These are phyloP conservation scores for Scleroderma bovista DNA, from an alignment of 768 basidiomycete genomes.

Conservation along the genomic window DNA sequence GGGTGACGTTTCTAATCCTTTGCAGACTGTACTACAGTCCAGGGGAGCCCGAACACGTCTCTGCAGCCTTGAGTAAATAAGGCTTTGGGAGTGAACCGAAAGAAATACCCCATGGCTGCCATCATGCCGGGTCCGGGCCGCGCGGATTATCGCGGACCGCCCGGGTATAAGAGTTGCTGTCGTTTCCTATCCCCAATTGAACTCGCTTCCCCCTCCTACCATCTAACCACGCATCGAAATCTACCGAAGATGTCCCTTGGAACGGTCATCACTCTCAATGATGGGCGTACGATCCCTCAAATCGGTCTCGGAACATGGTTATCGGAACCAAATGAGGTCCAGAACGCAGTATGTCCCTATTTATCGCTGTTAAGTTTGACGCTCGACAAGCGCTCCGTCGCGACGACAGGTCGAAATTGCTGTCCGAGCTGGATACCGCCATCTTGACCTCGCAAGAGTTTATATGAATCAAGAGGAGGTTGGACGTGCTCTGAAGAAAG, in stretches of 20 bases:
- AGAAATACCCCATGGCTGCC: too few relatives aligned
- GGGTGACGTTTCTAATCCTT: too few relatives aligned
- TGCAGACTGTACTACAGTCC: too few relatives aligned
- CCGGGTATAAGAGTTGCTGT: background rate
- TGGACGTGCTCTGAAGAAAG: constrained; percentile 67
- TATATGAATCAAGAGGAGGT: constrained; percentile 80
- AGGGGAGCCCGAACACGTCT: too few relatives aligned
- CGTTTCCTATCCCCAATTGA: background rate
- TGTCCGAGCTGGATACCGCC: constrained; percentile 70
- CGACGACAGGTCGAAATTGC: constrained; percentile 62
- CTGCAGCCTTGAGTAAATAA: too few relatives aligned
- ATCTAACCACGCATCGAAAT: too few relatives aligned
- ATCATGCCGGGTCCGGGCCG: too few relatives aligned
- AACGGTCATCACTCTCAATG: constrained; percentile 36
- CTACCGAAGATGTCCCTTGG: constrained; percentile 45
- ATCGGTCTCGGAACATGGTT: constrained; percentile 85
- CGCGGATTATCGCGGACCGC: background rate
- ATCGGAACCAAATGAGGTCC: constrained; percentile 70
- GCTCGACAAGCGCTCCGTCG: background rate
- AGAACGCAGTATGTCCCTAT: constrained; percentile 49
- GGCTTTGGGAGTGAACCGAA: too few relatives aligned
- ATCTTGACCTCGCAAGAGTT: constrained; percentile 78
- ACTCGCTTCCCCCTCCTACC: background rate
- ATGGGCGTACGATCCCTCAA: constrained; percentile 57
- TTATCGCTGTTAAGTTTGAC: background rate